These are phyloP conservation scores for Fragilariopsis cylindrus DNA, from an alignment of 108 stramenopile genomes.

Conservation along the genomic window DNA sequence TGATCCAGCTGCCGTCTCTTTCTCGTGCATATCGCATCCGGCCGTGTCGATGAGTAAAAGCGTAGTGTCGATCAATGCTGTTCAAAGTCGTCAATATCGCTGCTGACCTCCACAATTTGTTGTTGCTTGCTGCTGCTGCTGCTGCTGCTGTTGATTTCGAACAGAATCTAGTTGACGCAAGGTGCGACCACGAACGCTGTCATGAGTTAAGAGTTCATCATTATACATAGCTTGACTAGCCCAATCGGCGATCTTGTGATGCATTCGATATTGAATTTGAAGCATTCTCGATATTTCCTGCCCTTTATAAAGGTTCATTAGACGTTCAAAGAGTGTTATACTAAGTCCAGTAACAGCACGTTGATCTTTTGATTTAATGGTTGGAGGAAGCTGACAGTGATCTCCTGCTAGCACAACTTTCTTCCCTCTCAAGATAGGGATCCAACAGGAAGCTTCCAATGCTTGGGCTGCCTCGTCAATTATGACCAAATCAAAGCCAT, in stretches of 20 bases:
- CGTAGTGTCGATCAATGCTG: conserved; percentile 38
- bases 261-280: conserved; percentile 97
- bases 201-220: conserved; percentile 64
- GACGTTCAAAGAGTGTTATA: conserved; percentile 92
- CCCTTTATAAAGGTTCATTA: conserved; percentile 69
- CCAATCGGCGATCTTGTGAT: conserved; percentile 90
- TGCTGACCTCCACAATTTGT: background rate
- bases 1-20: conserved; percentile 66
- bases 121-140: conserved; percentile 17
- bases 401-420: conserved; percentile 93
- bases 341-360: conserved; percentile 69
- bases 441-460: conserved; percentile 95
- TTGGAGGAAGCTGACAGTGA: conserved; percentile 98
- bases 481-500: conserved; percentile 94
- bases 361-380: conserved; percentile 65
- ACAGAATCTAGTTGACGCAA: conserved; percentile 47
- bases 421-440: conserved; percentile 81
- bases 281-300: conserved; percentile 74
- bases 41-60: conserved; percentile 93
- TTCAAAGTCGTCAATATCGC: conserved; percentile 12
- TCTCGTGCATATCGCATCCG: conserved; percentile 91
- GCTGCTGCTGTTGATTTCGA: background rate
- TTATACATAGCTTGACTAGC: conserved; percentile 89
- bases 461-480: conserved; percentile 99
- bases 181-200: conserved; percentile 53